These are phyloP conservation scores for Rubia tinctorum DNA, from an alignment of 305 asterid genomes.

Conservation along the genomic window DNA sequence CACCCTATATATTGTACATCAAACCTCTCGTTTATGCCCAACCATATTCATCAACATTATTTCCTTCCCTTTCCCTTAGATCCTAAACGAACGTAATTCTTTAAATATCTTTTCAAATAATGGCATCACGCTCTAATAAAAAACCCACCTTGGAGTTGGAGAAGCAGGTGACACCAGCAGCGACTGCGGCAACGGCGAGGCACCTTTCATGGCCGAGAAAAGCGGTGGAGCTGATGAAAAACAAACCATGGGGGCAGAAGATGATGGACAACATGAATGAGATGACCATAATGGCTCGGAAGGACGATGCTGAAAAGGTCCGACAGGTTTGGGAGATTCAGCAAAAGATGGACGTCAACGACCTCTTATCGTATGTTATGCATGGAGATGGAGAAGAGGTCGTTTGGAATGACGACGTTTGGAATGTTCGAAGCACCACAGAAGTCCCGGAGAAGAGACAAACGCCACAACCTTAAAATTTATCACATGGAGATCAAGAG, in stretches of 20 bases:
- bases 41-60: no score
- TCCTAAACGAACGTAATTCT: no score
- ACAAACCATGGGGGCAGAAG: not conserved
- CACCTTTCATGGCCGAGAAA: not conserved
- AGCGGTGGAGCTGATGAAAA: not conserved
- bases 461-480: not conserved
- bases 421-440: slow-evolving; percentile 8
- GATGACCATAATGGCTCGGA: not conserved
- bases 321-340: slow-evolving; percentile 1
- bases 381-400: no score
- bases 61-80: no score
- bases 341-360: not conserved
- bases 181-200: not conserved
- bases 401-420: slow-evolving; percentile 17
- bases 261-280: no score
- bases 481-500: no score
- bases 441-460: not conserved
- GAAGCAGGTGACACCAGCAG: not conserved
- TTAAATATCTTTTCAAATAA: not conserved
- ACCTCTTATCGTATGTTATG: no score
- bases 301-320: not conserved
- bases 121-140: not conserved
- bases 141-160: not conserved
- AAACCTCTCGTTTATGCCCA: no score
- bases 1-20: no score